phyloP scores from a whole-genome alignment of 495 filamentous ascomycete species.

The Halenospora varia region DNA sequence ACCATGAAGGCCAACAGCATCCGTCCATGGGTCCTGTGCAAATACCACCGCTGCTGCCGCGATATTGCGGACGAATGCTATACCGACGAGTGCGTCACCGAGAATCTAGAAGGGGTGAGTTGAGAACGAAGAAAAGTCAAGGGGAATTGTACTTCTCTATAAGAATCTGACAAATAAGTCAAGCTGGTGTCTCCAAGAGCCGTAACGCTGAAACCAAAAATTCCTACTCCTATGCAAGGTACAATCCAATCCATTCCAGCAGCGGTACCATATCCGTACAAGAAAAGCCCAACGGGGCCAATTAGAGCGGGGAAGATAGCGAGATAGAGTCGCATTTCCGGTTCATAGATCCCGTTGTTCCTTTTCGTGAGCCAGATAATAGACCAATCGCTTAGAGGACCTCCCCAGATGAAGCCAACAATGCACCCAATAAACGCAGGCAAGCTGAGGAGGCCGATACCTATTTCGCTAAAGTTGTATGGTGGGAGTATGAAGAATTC shows the following conservation, averaged over 20 bases:
- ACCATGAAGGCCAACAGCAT: slow-evolving; percentile 29
- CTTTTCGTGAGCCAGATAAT: slow-evolving; percentile 34
- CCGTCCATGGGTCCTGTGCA: slow-evolving; percentile 30
- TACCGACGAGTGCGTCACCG: slow-evolving; percentile 31
- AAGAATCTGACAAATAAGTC: slow-evolving; percentile 34
- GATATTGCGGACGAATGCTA: slow-evolving; percentile 33
- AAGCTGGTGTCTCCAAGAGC: slow-evolving; percentile 27
- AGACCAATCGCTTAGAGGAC: slow-evolving; percentile 36
- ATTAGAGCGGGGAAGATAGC: slow-evolving; percentile 24
- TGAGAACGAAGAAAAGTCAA: not conserved
- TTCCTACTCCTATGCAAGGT: slow-evolving; percentile 25
- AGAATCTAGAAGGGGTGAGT: slow-evolving; percentile 24
- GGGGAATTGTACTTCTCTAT: slow-evolving; percentile 29
- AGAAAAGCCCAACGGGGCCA: slow-evolving; percentile 28
- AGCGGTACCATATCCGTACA: slow-evolving; percentile 33
- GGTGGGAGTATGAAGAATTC: slow-evolving; percentile 31
- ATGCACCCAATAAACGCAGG: slow-evolving; percentile 34
- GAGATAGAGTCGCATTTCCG: slow-evolving; percentile 36
- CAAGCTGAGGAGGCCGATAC: slow-evolving; percentile 35
- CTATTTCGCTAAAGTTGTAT: slow-evolving; percentile 34
- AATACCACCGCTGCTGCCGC: slow-evolving; percentile 30
- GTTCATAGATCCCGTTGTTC: slow-evolving; percentile 39
- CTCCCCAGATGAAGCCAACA: slow-evolving; percentile 33
- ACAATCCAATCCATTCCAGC: slow-evolving; percentile 29
- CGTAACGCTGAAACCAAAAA: slow-evolving; percentile 30